Base-by-base conservation (phyloP, 2,329 filamentous ascomycete genomes). In the Scorias spongiosa region DNA sequence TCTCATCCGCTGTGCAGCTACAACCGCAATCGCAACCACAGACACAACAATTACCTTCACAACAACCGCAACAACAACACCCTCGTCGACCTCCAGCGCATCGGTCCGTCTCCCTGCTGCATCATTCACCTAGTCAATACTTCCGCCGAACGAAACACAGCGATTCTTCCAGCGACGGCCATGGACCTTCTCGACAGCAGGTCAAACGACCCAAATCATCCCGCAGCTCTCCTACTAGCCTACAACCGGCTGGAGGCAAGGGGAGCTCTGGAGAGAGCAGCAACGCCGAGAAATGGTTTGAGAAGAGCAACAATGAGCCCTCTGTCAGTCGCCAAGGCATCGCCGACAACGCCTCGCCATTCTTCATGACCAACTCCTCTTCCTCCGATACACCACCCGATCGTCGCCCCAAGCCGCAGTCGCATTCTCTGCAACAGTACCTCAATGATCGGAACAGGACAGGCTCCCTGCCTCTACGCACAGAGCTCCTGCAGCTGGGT, bases 231-330 rank as follows among this genome's bases (percentile, higher is more conserved):
- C 63, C 64, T 0, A 67, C 64, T 15, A 66, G 60, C 44, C 48
- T 61, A 29, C 63, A 61, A 17, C 60, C 64, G 7, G 53, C 48
- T 48, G 52, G 49, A 2, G 61, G 56, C 30, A 64, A 64, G 49
- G 51, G 61, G 44, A 69, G 66, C 47, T 71, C 68, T 1, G 66
- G 66, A 12, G 68, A 71, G 54, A 71, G 67, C 54, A 71, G 68
- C 51, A 69, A 70, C 48, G 67, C 66, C 2, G 67, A 69, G 15
- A 64, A 63, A 40, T 73, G 70, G 70, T 73, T 72, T 42, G 67
- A 72, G 40, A 64, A 61, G 37, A 68, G 64, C 32, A 73, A 73
- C 59, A 68, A 69, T 53, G 62, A 68, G 29, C 64, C 66, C 11
- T 53, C 53, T 14, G 62, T 63, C 41, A 57, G 58, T 44, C 59